These are phyloP conservation scores for Styphnolobium japonicum DNA, from an alignment of 306 rosid species.

Conservation along the genomic window DNA sequence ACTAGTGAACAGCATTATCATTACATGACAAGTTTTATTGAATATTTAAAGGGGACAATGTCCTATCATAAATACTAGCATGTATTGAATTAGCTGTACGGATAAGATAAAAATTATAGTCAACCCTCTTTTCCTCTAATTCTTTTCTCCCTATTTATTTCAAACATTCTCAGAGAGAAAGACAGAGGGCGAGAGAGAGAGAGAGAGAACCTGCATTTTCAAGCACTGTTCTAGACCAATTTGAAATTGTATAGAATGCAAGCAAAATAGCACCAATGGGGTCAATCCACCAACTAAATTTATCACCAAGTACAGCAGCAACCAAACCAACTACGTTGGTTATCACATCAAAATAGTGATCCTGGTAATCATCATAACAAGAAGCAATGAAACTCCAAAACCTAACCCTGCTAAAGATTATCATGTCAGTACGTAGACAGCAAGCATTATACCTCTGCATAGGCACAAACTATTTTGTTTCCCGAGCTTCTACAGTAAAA, in stretches of 20 bases:
- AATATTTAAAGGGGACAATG: too few relatives aligned
- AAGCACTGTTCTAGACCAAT: conserved; percentile 60
- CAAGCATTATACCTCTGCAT: conserved; percentile 42
- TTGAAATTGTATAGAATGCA: conserved; percentile 52
- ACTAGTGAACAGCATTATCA: too few relatives aligned
- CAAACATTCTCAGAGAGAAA: background rate
- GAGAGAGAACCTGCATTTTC: conserved; percentile 61
- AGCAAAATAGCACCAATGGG: conserved; percentile 61
- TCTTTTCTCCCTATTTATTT: too few relatives aligned
- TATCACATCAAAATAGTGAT: conserved; percentile 70
- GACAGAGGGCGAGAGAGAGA: too few relatives aligned
- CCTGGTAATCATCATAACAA: conserved; percentile 37
- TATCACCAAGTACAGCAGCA: conserved; percentile 65
- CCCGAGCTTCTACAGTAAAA: conserved; percentile 55
- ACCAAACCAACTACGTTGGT: conserved; percentile 58
- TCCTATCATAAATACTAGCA: too few relatives aligned
- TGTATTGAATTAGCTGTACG: too few relatives aligned
- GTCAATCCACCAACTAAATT: conserved; percentile 67
- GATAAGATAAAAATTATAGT: too few relatives aligned
- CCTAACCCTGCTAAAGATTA: background rate
- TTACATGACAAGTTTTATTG: too few relatives aligned
- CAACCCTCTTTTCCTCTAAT: too few relatives aligned
- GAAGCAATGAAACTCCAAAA: background rate
- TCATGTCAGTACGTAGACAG: background rate
- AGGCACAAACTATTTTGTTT: conserved; percentile 65